Evolutionary conservation across 495 filamentous ascomycete species (phyloP).

Genomic region (Immersiella caudata): DNA sequence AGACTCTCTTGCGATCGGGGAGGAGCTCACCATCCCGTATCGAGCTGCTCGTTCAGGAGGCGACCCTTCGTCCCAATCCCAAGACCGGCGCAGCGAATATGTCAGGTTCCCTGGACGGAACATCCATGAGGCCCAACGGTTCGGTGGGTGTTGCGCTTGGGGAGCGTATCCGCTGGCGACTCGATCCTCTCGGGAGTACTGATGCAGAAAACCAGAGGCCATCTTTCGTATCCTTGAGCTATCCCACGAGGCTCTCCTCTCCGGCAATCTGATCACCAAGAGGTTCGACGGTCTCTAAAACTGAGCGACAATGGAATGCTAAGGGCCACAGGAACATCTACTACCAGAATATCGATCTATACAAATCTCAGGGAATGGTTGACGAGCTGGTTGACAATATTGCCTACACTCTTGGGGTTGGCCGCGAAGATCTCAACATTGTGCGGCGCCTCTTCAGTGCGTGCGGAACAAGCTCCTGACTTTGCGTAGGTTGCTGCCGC

Average conservation of each 20-base stretch:
- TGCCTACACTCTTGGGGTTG: conserved; percentile 71
- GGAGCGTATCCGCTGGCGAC: background rate
- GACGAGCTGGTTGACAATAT: conserved; percentile 82
- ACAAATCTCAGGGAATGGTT: conserved; percentile 73
- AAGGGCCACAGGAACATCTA: conserved; percentile 74
- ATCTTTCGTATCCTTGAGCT: conserved; percentile 70
- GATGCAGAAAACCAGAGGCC: conserved; percentile 34
- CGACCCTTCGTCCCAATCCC: background rate
- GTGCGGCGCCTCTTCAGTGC: conserved; percentile 40
- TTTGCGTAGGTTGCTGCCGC: conserved; percentile 60
- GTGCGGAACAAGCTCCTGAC: background rate
- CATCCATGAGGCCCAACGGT: conserved; percentile 39
- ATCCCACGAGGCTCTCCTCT: conserved; percentile 67
- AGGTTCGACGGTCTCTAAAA: conserved; percentile 54
- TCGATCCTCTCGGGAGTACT: background rate
- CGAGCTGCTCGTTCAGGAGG: conserved; percentile 8
- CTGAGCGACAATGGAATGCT: background rate
- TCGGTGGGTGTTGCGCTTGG: conserved; percentile 37
- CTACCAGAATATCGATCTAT: conserved; percentile 82
- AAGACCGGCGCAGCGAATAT: conserved; percentile 19
- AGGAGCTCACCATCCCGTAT: conserved; percentile 51
- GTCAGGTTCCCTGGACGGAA: conserved; percentile 47
- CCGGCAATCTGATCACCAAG: conserved; percentile 70
- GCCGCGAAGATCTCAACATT: conserved; percentile 65
- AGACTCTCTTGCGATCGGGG: conserved; percentile 48